phyloP scores from a whole-genome alignment of 1,284 basidiomycete species.

The Ustilago vetiveriae region DNA sequence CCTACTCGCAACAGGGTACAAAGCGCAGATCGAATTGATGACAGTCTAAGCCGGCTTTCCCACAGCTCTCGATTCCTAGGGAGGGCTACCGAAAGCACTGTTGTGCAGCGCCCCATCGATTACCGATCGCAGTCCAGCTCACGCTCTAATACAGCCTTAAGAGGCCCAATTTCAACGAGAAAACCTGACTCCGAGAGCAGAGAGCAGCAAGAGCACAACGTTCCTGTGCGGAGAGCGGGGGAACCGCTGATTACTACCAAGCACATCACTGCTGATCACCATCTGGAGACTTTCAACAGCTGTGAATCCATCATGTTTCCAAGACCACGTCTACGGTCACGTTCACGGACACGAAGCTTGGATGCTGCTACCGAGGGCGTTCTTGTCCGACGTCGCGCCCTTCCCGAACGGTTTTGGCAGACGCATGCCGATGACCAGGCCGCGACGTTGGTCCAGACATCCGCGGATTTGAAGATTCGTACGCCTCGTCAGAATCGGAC shows the following conservation, averaged over 20 bases:
- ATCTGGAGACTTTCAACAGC: conserved; percentile 23
- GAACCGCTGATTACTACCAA: background rate
- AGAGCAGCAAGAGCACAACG: background rate
- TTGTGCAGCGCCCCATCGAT: no score
- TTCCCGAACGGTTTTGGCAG: conserved; percentile 28
- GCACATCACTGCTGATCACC: background rate
- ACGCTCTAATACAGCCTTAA: no score
- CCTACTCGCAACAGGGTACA: no score
- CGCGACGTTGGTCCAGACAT: no score
- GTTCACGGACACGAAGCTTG: conserved; percentile 27
- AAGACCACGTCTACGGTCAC: conserved; percentile 25
- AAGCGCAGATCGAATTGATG: no score
- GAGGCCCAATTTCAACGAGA: no score
- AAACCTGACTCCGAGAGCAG: no score
- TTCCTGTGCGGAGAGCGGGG: background rate
- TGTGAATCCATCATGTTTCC: conserved; percentile 35
- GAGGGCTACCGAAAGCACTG: no score
- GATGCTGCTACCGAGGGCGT: background rate
- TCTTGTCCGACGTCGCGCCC: conserved; percentile 10
- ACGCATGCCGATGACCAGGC: background rate
- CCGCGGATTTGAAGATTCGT: background rate
- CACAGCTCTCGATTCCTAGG: no score
- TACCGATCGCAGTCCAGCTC: no score
- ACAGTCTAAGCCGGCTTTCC: no score
- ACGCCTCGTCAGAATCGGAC: no score